A percentile compares a stretch with the other conserved stretches of the same genome.
Evolutionary conservation across 352 stramenopile species (phyloP).

Genomic region (Hyaloperonospora brassicae): DNA sequence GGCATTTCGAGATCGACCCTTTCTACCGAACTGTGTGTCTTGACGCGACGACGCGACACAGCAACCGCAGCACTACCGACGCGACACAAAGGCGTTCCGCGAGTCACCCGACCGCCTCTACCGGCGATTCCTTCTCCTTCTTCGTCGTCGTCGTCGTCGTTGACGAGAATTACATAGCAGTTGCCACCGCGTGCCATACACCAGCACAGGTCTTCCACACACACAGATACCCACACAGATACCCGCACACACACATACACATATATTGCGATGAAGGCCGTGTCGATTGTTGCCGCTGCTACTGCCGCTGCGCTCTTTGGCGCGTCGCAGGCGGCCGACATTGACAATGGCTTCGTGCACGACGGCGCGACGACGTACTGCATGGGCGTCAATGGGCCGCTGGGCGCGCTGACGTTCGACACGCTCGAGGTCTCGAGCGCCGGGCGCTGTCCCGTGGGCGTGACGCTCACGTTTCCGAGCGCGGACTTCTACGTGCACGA

Average conservation of each 20-base stretch:
- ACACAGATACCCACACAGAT: too few relatives aligned
- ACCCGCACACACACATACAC: too few relatives aligned
- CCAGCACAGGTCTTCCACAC: too few relatives aligned
- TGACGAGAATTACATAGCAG: too few relatives aligned
- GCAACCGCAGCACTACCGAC: neutral
- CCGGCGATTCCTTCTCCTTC: too few relatives aligned
- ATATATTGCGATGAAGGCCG: constrained; percentile 12
- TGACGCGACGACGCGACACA: too few relatives aligned
- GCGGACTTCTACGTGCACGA: constrained; percentile 45
- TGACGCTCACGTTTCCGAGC: constrained; percentile 32
- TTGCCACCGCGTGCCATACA: too few relatives aligned
- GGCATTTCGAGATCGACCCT: too few relatives aligned
- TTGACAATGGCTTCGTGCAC: constrained; percentile 55
- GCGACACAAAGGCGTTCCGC: too few relatives aligned
- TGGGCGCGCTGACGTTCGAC: constrained; percentile 37
- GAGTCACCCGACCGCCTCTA: too few relatives aligned
- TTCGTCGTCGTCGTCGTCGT: too few relatives aligned
- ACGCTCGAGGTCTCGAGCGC: constrained; percentile 38
- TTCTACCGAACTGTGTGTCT: too few relatives aligned
- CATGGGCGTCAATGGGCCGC: constrained; percentile 35
- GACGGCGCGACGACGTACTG: constrained; percentile 70
- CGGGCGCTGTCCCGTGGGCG: constrained; percentile 46
- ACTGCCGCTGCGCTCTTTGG: constrained; percentile 11
- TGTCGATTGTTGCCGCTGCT: constrained; percentile 8
- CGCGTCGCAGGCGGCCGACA: constrained; percentile 20